Base-by-base conservation (phyloP, 148 eudicot genomes). In the Rhododendron griersonianum region DNA sequence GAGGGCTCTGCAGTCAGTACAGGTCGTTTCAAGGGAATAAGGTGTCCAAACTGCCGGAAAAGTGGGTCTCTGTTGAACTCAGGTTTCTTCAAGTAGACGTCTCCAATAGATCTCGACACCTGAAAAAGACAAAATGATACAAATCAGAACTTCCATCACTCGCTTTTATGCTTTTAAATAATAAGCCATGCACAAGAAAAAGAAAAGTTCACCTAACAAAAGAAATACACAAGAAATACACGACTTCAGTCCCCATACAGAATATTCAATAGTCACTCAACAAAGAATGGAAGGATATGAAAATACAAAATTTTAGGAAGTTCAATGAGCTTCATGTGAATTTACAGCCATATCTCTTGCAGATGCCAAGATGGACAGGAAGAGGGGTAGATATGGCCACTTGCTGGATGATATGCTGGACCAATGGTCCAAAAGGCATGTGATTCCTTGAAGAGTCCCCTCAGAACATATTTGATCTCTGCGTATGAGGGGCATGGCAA, bases 51-150 rank as follows among this genome's bases (percentile, higher is more conserved):
- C 45, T 87, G 90, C n/a, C 80, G 90, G 86, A 88, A 91, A 18
- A 88, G 51, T 44, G 94, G 92, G 84, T 92, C 94, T 67, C 92
- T 87, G 84, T 87, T 80, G 69, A 90, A 89, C 76, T 92, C 94
- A 5, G 94, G 92, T 82, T 91, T 92, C 89, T 92, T 92, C 81
- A 92, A 83, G 85, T 87, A 92, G 15, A 90, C 91, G 28, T 92
- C 94, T 15, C 94, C 94, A 55, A 92, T 92, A 28, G 94, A 92
- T 90, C 94, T 91, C 2, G 94, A 92, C 45, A 92, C 94, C 94
- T 92, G 86, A 23, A 83, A 79, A 78, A 51, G 23, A 57, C 5
- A 37, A 30, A 69, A 45, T 25, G 19, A 75, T 51, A 18, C 6
- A 33, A 48, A 83, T 87, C 41, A 87, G 81, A 69, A 79, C 39